phyloP scores from a whole-genome alignment of 2,329 filamentous ascomycete species.

The Pseudocercospora macadamiae region DNA sequence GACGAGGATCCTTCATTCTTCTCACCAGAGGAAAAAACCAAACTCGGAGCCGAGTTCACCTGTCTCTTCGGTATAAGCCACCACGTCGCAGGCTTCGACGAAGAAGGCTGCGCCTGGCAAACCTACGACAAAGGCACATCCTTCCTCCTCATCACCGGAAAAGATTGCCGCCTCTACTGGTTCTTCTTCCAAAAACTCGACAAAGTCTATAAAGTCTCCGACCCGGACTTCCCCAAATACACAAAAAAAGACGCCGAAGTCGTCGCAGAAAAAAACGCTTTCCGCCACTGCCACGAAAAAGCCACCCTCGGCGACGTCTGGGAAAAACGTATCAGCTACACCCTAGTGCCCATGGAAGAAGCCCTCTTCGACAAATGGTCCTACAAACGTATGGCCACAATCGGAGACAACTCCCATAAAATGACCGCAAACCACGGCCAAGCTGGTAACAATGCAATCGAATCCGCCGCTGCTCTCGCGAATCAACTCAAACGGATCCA shows the following conservation, averaged over 20 bases:
- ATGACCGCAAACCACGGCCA: constrained; percentile 31
- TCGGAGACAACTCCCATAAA: constrained; percentile 34
- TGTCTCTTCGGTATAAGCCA: constrained; percentile 47
- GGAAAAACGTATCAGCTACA: constrained; percentile 32
- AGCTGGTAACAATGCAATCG: constrained; percentile 31
- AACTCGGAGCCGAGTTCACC: constrained; percentile 32
- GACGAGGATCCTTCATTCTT: constrained; percentile 20
- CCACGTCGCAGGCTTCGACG: constrained; percentile 25
- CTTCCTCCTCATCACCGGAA: constrained; percentile 37
- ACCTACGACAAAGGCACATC: constrained; percentile 31
- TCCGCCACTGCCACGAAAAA: constrained; percentile 29
- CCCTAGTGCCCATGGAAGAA: constrained; percentile 35
- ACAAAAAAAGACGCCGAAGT: constrained; percentile 38
- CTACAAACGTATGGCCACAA: constrained; percentile 30
- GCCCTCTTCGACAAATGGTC: constrained; percentile 31
- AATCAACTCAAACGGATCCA: constrained; percentile 27
- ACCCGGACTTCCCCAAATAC: constrained; percentile 40
- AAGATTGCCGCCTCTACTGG: constrained; percentile 41
- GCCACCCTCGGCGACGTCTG: constrained; percentile 40
- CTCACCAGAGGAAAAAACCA: constrained; percentile 23
- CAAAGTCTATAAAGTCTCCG: constrained; percentile 31
- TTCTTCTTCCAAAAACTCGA: constrained; percentile 41
- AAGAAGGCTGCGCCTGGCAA: constrained; percentile 25
- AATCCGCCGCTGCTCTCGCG: constrained; percentile 31
- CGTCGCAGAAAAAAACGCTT: constrained; percentile 32